A percentile compares a stretch with the other conserved stretches of the same genome.
These are phyloP conservation scores for Diversispora eburnea DNA, from an alignment of 192 early-diverging fungal species.

Conservation along the genomic window DNA sequence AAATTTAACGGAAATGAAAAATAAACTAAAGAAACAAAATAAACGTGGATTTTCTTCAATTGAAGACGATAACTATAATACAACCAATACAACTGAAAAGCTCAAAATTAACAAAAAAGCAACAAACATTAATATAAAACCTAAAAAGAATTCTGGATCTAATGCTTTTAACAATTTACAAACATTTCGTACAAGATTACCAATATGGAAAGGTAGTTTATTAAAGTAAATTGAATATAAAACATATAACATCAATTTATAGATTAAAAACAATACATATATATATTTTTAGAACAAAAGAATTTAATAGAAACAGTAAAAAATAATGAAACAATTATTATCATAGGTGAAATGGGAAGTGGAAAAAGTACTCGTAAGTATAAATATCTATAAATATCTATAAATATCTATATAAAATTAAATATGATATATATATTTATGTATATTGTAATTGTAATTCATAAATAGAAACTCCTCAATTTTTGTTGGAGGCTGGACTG, in stretches of 20 bases:
- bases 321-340: constrained; percentile 69
- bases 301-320: constrained; percentile 75
- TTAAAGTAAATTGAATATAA: not conserved
- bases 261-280: not conserved
- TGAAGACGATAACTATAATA: no score
- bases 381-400: not conserved
- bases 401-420: not conserved
- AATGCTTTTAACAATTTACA: not conserved
- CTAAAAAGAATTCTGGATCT: not conserved
- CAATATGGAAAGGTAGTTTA: constrained; percentile 27
- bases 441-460: not conserved
- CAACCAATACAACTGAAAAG: no score
- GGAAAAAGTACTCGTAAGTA: constrained; percentile 87
- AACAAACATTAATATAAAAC: not conserved
- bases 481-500: constrained; percentile 68
- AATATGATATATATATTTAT: no score
- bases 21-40: no score
- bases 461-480: constrained; percentile 80
- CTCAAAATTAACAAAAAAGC: no score
- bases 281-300: constrained; percentile 45
- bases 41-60: no score
- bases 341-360: constrained; percentile 95
- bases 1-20: no score
- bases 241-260: not conserved
- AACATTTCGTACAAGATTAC: constrained; percentile 16